Conservation (phyloP, 1,284 basidiomycete genomes). For the Polyporus tsugae region DNA sequence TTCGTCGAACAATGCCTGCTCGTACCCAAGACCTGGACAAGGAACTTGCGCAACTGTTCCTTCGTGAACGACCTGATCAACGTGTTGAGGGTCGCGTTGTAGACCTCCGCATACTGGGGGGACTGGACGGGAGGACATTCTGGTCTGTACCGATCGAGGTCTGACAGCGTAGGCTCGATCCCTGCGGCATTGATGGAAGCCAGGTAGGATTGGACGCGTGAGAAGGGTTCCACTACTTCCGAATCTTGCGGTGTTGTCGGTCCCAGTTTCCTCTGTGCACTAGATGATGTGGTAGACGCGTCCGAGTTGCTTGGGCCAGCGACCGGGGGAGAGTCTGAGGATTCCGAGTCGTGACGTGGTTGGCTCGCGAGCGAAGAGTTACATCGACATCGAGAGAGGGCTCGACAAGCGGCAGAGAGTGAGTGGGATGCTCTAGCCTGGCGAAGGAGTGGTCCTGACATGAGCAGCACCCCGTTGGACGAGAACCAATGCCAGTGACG, state of each 20-base stretch:
- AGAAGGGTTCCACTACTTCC: conserved; percentile 11
- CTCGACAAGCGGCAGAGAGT: conserved; percentile 33
- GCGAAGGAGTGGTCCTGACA: conserved; percentile 44
- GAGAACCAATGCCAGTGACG: background rate
- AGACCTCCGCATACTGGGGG: conserved; percentile 59
- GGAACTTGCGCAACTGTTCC: conserved; percentile 64
- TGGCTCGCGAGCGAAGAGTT: conserved; percentile 40
- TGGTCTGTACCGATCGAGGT: conserved; percentile 63
- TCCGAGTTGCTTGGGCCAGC: conserved; percentile 28
- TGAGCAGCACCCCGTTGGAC: conserved; percentile 29
- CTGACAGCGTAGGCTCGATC: conserved; percentile 56
- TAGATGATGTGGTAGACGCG: conserved; percentile 9
- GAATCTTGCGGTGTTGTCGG: background rate
- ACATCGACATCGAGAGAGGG: conserved; percentile 34
- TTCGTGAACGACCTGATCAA: conserved; percentile 71
- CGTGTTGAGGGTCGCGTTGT: conserved; percentile 55
- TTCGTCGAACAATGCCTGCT: conserved; percentile 41
- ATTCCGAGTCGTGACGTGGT: conserved; percentile 19
- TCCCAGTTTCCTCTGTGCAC: conserved; percentile 1
- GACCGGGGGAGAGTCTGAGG: conserved; percentile 18
- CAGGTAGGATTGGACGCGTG: conserved; percentile 61
- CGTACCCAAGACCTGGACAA: conserved; percentile 54
- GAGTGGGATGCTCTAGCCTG: conserved; percentile 37
- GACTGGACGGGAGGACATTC: conserved; percentile 49
- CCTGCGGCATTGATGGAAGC: conserved; percentile 54